These are phyloP conservation scores for Colletotrichum echinochloae DNA, from an alignment of 2,329 filamentous ascomycete species.

Conservation along the genomic window DNA sequence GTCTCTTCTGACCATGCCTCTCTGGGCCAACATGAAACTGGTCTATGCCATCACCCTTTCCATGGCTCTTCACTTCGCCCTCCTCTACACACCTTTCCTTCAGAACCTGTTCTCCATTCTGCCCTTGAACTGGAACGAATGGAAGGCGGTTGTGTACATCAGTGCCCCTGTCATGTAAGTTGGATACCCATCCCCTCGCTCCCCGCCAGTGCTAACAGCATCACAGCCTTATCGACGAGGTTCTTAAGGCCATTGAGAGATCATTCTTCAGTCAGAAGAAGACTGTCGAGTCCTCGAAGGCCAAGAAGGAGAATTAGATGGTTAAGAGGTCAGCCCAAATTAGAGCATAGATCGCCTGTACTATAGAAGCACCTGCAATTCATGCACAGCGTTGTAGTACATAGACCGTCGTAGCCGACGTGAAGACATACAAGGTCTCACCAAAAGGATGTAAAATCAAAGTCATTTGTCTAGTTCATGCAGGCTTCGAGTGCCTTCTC, in stretches of 20 bases:
- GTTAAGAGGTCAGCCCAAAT: constrained; percentile 41
- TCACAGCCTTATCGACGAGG: constrained; percentile 81
- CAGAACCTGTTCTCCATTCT: constrained; percentile 92
- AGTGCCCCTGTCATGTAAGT: constrained; percentile 94
- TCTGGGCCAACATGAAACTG: constrained; percentile 99
- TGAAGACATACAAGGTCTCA: constrained; percentile 15
- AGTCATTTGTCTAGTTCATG: constrained; percentile 38
- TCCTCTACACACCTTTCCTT: constrained; percentile 91
- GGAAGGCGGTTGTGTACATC: constrained; percentile 90
- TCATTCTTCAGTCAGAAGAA: constrained; percentile 70
- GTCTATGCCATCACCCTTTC: constrained; percentile 93
- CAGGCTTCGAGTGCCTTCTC: constrained; percentile 27
- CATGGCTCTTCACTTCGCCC: constrained; percentile 94
- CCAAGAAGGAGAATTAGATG: constrained; percentile 67
- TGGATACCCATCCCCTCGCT: neutral
- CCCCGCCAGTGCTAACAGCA: constrained; percentile 3
- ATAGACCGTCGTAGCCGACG: constrained; percentile 30
- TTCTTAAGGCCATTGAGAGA: constrained; percentile 83
- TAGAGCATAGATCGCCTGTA: constrained; percentile 49
- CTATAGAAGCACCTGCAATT: constrained; percentile 43
- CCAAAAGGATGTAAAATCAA: constrained; percentile 24
- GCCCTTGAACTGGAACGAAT: constrained; percentile 86
- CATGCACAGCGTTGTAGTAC: constrained; percentile 31
- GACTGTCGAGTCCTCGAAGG: constrained; percentile 52
- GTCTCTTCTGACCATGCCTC: constrained; percentile 88